Evolutionary conservation across 2,329 filamentous ascomycete genomes (phyloP), one percentile per base, ranked within the genome.

Genomic region (Didymella arachidicola): DNA sequence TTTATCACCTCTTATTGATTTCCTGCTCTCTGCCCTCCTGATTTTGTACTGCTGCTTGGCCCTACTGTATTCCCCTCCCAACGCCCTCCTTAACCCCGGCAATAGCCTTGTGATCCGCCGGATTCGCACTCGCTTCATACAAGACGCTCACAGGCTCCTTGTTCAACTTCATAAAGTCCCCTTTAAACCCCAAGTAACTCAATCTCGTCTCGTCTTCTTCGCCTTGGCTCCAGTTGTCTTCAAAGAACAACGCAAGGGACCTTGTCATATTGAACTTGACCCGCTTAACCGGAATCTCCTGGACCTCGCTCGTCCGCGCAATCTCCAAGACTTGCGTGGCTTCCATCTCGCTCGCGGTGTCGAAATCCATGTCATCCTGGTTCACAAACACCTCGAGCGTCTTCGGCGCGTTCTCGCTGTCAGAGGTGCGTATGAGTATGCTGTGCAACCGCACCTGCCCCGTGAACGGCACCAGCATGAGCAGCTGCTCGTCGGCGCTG

Each of bases 121-220:
- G 95, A 76, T 97, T 97, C 34, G 95, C 90, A 26, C 94, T 94
- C 18, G 93, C 90, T 83, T 99, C 95, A 77, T 98, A 99, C 60
- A 97, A 71, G 68, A 98, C 94, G 67, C 90, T 92, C 7, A 90
- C 82, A 1, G 95, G 93, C 73, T 94, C 92, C 54, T 89, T 84
- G 45, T 89, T 95, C 71, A 96, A 78, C 74, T 88, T 87, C 86
- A 95, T 95, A 84, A 92, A 98, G 78, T 97, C 92, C 25, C 95
- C 95, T 79, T 92, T 93, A 81, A 99, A 98, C 1, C 91, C 95
- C 56, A 98, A 64, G 79, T 97, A 99, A 61, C 83, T 88, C 2
- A 98, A 76, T 47, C 87, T 84, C 43, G 91, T 94, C 54, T 89
- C 87, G 54, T 96, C 91, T 72, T 93, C 91, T 14, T 92, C 90